Base-by-base conservation (phyloP, 768 basidiomycete species). In the Lentinula edodes region DNA sequence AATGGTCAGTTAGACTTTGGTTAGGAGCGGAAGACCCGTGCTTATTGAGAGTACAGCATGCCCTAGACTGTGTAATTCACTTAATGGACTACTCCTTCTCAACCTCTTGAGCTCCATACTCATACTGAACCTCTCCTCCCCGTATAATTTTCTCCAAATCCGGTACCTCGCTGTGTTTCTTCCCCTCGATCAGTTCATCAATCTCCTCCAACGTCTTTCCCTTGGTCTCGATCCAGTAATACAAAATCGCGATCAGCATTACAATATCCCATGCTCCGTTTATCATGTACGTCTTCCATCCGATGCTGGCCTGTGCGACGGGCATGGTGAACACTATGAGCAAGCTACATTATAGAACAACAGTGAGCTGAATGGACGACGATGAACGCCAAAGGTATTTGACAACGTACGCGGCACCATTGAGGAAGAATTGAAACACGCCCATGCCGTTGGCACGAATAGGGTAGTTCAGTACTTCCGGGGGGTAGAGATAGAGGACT, bases 281-380 rank as follows among this genome's bases (percentile, higher is more conserved):
- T 50, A 68, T 66, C 60, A 68, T 65, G 61, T 68, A 68, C 28
- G 63, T 69, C 60, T 69, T 69, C 68, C 68, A 69, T 12, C 65
- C 67, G 50, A 68, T 68, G n/a, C 61, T 53, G 9, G 38, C 35
- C 20, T 66, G 60, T 32, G 67, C 63, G 34, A 68, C 61, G 13
- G 67, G 67, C 65, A 68, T 66, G 7, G 67, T 64, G 58, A 68
- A 68, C 7, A 68, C 67, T 8, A 65, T 65, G 62, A 68, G 64
- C 16, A 68, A 59, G 20, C 66, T 67, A 23, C 20, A 34, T 39
- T 39, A 23, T 39, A 1, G 38, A 9, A 39, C 5, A 39, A 8
- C 13, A 39, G 5, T 34, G 51, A 15, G 8, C 36, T 42, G 5
- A 52, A 18, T 45, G 36, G 18, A 18, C 10, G 10, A 16, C 16